A percentile compares a stretch with the other conserved stretches of the same genome.
Evolutionary conservation across 2,329 filamentous ascomycete genomes (phyloP).

Genomic region (Myriosclerotinia curreyana): DNA sequence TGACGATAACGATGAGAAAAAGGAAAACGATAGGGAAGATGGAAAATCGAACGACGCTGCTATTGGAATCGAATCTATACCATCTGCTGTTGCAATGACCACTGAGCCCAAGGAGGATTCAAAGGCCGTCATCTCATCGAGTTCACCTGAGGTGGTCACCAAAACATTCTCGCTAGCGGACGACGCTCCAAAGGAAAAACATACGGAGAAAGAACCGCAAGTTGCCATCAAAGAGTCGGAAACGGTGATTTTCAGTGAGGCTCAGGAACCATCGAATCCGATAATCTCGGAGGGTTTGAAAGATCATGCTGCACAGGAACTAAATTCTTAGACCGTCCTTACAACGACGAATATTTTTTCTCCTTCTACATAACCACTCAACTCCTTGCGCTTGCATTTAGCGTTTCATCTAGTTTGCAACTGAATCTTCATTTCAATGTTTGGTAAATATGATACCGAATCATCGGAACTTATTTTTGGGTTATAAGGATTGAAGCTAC

Average conservation of each 20-base stretch:
- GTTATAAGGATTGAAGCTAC: too few relatives aligned
- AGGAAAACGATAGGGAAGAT: constrained; percentile 10
- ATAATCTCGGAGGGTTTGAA: background rate
- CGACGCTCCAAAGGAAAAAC: background rate
- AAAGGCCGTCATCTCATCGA: background rate
- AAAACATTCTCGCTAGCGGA: background rate
- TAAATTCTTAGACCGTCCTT: background rate
- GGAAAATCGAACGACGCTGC: background rate
- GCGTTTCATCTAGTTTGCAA: background rate
- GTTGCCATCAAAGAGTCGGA: background rate
- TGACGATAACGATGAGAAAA: constrained; percentile 28
- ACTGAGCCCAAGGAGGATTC: background rate
- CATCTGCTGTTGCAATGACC: too few relatives aligned
- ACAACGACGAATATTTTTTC: background rate
- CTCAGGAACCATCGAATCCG: background rate
- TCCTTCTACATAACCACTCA: background rate
- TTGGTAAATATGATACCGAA: too few relatives aligned
- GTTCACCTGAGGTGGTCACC: background rate
- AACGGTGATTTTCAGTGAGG: background rate
- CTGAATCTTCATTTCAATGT: background rate
- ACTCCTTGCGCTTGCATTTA: background rate
- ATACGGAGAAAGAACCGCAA: background rate
- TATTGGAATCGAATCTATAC: background rate
- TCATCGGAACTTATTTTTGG: too few relatives aligned
- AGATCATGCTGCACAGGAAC: background rate